These are phyloP conservation scores for Stephania japonica DNA, from an alignment of 164 flowering plant species.

Conservation along the genomic window DNA sequence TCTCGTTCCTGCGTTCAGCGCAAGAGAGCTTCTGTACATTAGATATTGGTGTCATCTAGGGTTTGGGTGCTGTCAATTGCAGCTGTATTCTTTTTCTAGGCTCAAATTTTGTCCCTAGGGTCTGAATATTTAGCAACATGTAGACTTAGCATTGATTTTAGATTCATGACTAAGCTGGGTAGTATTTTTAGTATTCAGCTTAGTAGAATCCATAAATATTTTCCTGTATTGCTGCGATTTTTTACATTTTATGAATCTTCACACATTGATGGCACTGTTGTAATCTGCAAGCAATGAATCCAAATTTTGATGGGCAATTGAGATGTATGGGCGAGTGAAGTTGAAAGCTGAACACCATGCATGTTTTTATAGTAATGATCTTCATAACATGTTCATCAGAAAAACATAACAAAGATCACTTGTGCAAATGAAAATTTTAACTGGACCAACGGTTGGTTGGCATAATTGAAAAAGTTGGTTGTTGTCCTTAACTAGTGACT, in stretches of 20 bases:
- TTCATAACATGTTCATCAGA: no score
- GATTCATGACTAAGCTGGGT: conserved; percentile 21
- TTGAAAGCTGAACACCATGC: no score
- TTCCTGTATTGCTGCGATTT: neutral
- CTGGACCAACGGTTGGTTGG: no score
- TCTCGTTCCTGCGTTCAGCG: conserved; percentile 4
- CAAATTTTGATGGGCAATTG: no score
- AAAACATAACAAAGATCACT: no score
- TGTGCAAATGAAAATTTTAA: no score
- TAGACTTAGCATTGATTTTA: conserved; percentile 5
- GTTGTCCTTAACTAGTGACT: no score
- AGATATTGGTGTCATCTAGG: conserved; percentile 14
- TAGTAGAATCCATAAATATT: conserved; percentile 17
- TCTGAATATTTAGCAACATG: neutral
- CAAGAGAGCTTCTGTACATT: conserved; percentile 28
- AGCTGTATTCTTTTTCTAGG: conserved; percentile 24
- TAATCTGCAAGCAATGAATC: no score
- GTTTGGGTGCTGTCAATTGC: conserved; percentile 13
- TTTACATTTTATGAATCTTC: neutral
- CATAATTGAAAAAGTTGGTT: no score
- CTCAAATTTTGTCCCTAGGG: conserved; percentile 1
- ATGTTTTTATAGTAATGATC: no score
- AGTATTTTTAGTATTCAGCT: conserved; percentile 27
- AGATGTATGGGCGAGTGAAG: no score
- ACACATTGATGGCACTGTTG: neutral